Base-by-base conservation (phyloP, 345 rosid species). In the Sonneratia caseolaris region DNA sequence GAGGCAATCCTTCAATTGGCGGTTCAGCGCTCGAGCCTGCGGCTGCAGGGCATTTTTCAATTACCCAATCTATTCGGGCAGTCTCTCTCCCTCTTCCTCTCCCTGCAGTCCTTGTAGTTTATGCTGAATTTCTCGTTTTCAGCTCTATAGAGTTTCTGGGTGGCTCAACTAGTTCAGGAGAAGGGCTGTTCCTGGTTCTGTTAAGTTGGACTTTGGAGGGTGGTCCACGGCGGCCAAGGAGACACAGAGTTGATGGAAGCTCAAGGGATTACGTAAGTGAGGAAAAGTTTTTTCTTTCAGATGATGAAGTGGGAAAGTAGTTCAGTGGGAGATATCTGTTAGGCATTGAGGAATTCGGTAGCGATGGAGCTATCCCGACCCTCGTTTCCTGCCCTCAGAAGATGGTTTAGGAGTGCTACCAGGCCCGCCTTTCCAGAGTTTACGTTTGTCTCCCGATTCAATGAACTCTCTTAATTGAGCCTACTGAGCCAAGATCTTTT, bases 1-100 rank as follows among this genome's bases (percentile, higher is more conserved):
- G 53, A 48, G 14, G 53, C 53, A 48, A 14, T 48, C 51, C 51
- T 55, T 22, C 24, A 59, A 22, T 9, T 24, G 64, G 64, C 64
- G 7, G 32, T 79, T 51, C 86, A 74, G 72, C 78, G 78, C 61
- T 74, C 77, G 1, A 73, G 75, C 40, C 75, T 81, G 7, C 74
- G 72, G 75, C 68, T 81, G 1, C 80, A 70, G 6, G 37, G 19
- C 53, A 72, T 76, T 70, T 76, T 10, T 69, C 73, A 37, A 47
- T 72, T 69, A 38, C 69, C 37, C 32, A 27, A 0, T 27, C 32
- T 27, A 27, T 18, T 59, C 64, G 43, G 69, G 36, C 49, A 27
- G 64, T 15, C 68, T 67, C 59, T 51, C 53, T 21, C 59, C 9
- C 59, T 51, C 47, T 37, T 10, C 69, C 36, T 3, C 22, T 12